Evolutionary conservation across 2,329 filamentous ascomycete species (phyloP).

Genomic region (Penicillium sp.): DNA sequence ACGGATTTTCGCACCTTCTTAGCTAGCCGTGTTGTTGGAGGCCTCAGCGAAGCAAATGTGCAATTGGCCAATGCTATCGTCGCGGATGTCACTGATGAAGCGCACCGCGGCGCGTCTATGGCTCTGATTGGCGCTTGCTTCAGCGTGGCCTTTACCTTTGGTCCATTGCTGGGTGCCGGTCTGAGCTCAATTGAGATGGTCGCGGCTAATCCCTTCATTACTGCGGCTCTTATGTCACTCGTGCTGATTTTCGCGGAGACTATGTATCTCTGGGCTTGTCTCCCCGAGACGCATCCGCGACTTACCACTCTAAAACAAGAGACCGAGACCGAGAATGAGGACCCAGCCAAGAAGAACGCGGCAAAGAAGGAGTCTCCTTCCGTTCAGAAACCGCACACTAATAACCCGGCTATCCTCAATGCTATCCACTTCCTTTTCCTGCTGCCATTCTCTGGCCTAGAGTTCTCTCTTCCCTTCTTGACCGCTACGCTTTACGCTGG

Average conservation of each 20-base stretch:
- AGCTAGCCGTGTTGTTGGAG: slow-evolving; percentile 87
- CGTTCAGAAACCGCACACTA: slow-evolving; percentile 57
- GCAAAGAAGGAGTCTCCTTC: slow-evolving; percentile 17
- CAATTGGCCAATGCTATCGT: slow-evolving; percentile 96
- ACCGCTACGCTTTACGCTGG: slow-evolving; percentile 92
- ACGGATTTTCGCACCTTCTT: slow-evolving; percentile 95
- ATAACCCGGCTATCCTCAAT: slow-evolving; percentile 81
- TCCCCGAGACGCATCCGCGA: slow-evolving; percentile 78
- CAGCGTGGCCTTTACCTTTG: slow-evolving; percentile 95
- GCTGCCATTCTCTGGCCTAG: slow-evolving; percentile 96
- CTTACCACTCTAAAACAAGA: slow-evolving; percentile 47
- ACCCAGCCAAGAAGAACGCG: slow-evolving; percentile 3
- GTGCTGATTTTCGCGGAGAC: slow-evolving; percentile 85
- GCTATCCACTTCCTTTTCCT: slow-evolving; percentile 86
- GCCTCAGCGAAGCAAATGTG: slow-evolving; percentile 93
- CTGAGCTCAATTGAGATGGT: slow-evolving; percentile 76
- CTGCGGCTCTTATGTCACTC: slow-evolving; percentile 84
- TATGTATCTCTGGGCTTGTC: slow-evolving; percentile 75
- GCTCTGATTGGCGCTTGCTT: slow-evolving; percentile 95
- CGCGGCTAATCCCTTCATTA: slow-evolving; percentile 87
- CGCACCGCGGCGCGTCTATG: slow-evolving; percentile 86
- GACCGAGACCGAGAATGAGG: neutral
- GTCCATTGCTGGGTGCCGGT: slow-evolving; percentile 86
- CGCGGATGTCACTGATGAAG: slow-evolving; percentile 88
- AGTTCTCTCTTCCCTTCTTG: slow-evolving; percentile 96